phyloP scores from a whole-genome alignment of 352 stramenopile species.

The Lagenidium giganteum region DNA sequence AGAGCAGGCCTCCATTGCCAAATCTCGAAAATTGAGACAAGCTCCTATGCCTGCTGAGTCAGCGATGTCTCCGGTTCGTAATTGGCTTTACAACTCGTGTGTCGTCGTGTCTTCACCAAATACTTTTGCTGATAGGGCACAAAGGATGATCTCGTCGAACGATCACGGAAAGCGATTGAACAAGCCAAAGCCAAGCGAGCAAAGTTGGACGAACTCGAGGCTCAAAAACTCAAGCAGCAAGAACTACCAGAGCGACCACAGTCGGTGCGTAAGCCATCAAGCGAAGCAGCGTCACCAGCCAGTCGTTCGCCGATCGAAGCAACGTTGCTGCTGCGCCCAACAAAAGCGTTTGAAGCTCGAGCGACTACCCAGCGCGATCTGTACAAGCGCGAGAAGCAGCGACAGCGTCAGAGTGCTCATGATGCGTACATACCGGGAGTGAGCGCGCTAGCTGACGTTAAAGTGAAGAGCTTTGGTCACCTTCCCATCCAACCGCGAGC shows the following conservation, averaged over 20 bases:
- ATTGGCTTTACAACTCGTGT: too few relatives aligned
- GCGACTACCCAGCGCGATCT: constrained; percentile 43
- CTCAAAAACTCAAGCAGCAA: constrained; percentile 25
- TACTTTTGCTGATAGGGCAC: constrained; percentile 16
- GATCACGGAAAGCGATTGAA: constrained; percentile 55
- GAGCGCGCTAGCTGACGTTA: constrained; percentile 39
- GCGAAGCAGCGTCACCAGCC: not conserved
- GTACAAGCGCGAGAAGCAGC: constrained; percentile 23
- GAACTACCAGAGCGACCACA: constrained; percentile 40
- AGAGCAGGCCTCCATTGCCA: too few relatives aligned
- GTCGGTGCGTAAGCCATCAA: not conserved
- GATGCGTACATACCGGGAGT: constrained; percentile 45
- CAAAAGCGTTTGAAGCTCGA: constrained; percentile 46
- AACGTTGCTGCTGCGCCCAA: constrained; percentile 18
- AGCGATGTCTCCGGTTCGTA: constrained; percentile 23
- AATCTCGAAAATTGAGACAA: constrained; percentile 7
- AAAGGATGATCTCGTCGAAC: constrained; percentile 38
- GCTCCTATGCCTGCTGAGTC: not conserved
- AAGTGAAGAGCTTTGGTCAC: constrained; percentile 67
- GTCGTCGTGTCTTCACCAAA: constrained; percentile 1
- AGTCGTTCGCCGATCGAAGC: not conserved
- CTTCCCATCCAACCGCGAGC: constrained; percentile 55
- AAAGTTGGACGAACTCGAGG: constrained; percentile 35
- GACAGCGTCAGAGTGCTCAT: constrained; percentile 43
- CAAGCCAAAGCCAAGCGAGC: constrained; percentile 44